Conservation (phyloP, 1,284 basidiomycete genomes). For the Rhodotorula mucilaginosa region DNA sequence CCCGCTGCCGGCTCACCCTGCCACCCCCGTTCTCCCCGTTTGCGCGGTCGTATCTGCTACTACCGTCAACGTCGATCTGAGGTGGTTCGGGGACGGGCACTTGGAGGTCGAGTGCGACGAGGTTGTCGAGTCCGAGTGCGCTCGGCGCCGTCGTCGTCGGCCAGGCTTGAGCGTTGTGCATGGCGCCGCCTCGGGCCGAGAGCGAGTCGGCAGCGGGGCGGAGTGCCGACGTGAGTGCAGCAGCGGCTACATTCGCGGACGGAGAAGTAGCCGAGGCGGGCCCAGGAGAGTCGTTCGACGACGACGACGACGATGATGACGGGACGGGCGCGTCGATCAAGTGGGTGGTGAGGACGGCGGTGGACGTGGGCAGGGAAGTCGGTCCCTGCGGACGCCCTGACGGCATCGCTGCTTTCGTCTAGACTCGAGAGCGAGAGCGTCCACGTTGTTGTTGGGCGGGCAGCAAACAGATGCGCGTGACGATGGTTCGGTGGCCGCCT, state of each 20-base stretch:
- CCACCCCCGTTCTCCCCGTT: neutral
- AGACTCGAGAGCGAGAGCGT: too few species aligned
- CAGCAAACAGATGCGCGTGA: too few species aligned
- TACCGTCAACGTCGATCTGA: conserved; percentile 2
- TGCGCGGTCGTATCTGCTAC: neutral
- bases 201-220: conserved; percentile 26
- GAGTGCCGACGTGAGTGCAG: conserved; percentile 25
- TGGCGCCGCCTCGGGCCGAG: conserved; percentile 24
- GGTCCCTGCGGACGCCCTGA: neutral
- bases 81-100: conserved; percentile 13
- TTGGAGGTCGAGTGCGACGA: conserved; percentile 33
- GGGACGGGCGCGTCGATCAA: neutral
- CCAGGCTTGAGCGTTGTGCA: conserved; percentile 21
- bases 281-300: too few species aligned
- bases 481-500: too few species aligned
- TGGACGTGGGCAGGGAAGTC: conserved; percentile 10
- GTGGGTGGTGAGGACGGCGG: neutral
- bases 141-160: neutral
- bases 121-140: conserved; percentile 14
- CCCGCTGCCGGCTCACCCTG: conserved; percentile 2
- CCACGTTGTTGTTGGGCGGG: too few species aligned
- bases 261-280: too few species aligned
- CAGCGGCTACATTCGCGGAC: neutral
- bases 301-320: neutral
- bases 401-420: neutral